A percentile compares a stretch with the other conserved stretches of the same genome.
These are phyloP conservation scores for Paramecium octaurelia DNA, from an alignment of 73 alveolate species.

Conservation along the genomic window DNA sequence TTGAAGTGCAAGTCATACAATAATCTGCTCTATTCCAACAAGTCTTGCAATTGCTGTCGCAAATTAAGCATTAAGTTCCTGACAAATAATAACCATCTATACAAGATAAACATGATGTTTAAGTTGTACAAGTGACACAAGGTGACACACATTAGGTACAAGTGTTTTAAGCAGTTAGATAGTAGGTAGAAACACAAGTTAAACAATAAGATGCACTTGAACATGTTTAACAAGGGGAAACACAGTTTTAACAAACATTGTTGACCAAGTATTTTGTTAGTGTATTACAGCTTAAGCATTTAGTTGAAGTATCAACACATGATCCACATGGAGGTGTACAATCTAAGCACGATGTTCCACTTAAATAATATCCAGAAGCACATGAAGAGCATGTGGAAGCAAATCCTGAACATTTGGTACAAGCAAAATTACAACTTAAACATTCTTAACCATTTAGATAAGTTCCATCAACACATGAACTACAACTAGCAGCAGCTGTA, in stretches of 20 bases:
- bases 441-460: not conserved
- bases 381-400: not conserved
- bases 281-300: not conserved
- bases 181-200: not conserved
- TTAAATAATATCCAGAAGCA: not conserved
- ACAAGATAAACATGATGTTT: not conserved
- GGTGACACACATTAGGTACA: not conserved
- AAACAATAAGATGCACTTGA: not conserved
- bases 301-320: not conserved
- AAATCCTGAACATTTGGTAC: slow-evolving; percentile 36
- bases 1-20: not conserved
- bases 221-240: not conserved
- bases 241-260: not conserved
- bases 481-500: not conserved
- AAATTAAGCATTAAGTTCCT: not conserved
- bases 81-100: not conserved
- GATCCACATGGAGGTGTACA: not conserved
- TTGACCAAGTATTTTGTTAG: not conserved
- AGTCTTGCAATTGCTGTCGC: not conserved
- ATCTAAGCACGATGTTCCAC: not conserved
- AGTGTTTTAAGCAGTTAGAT: not conserved
- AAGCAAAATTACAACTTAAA: slow-evolving; percentile 27
- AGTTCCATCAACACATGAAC: not conserved
- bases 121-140: not conserved
- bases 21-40: not conserved